A percentile compares a stretch with the other conserved stretches of the same genome.
Evolutionary conservation across 2,329 filamentous ascomycete species (phyloP).

Genomic region (Aureobasidium melanogenum): DNA sequence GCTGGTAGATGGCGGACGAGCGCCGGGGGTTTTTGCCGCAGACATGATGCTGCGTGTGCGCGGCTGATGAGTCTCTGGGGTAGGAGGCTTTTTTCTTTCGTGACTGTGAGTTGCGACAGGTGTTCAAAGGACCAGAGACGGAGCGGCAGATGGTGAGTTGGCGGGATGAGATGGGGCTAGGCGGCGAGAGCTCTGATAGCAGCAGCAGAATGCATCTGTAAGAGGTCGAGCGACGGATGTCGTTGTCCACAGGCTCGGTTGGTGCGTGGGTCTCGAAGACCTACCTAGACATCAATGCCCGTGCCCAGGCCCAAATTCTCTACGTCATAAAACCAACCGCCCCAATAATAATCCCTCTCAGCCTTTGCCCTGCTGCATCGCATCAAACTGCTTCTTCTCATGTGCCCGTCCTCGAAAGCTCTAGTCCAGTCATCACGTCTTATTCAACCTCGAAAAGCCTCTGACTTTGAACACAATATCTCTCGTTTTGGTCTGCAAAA

Average conservation of each 20-base stretch:
- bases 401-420: no score
- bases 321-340: not conserved
- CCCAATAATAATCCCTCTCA: not conserved
- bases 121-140: not conserved
- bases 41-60: constrained; percentile 9
- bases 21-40: constrained; percentile 12
- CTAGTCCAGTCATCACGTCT: not conserved
- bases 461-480: not conserved
- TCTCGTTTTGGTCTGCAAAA: not conserved
- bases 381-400: not conserved
- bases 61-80: not conserved
- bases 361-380: not conserved
- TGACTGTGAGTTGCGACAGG: not conserved
- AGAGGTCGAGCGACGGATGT: not conserved
- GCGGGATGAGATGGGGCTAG: not conserved
- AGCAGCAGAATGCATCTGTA: not conserved
- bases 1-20: constrained; percentile 14
- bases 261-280: not conserved
- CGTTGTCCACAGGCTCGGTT: not conserved
- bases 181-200: not conserved
- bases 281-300: no score
- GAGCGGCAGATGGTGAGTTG: not conserved
- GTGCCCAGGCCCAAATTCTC: no score
- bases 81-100: not conserved
- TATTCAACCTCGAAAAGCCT: not conserved